Base-by-base conservation (phyloP, 305 asterid genomes). In the Fraxinus ornus region DNA sequence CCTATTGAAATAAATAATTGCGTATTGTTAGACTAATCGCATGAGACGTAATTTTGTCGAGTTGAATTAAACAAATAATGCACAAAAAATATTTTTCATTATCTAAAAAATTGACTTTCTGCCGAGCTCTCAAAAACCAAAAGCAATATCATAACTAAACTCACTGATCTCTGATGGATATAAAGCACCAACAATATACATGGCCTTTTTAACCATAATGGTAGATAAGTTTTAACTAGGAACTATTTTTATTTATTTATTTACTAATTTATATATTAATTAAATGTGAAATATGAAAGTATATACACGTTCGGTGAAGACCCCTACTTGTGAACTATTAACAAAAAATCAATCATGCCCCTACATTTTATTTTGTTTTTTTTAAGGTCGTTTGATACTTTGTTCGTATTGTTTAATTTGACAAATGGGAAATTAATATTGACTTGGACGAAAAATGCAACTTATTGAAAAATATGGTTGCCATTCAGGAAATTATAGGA, bases 171-270 rank as follows among this genome's bases (percentile, higher is more conserved):
- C 83, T 83, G 90, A 88, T 85, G 80, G 86, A 33, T 78, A 85
- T 87, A 77, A 88, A 81, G 68, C 87, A 87, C 89, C 30, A 28
- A 28, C 90, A 81, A 83, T 76, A 39, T 28, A 22, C 17, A 72
- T 26, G 22, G 71, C 84, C 81, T 80, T 82, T 87, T 79, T 79
- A 83, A 83, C 82, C 80, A 82, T 75, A 84, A n/a, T 76, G 82
- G 83, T 84, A 79, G 86, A 77, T 85, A 90, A 76, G 85, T 82
- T 78, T 75, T 80, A 88, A 84, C 84, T 66, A 81, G 52, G 39
- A 52, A 39, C 3, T 70, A 55, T 78, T 66, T 32, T 17, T 17
- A 1, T 30, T 30, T 30, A 1, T 30, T 30, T 30, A 2, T 33
- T 33, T 33, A 73, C 41, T 70, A 76, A 21, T 35, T 15, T 15